Percentiles rank a stretch among this genome's conserved stretches.
Evolutionary conservation across 164 flowering plant genomes (phyloP).

Genomic region (Berberis thunbergii): DNA sequence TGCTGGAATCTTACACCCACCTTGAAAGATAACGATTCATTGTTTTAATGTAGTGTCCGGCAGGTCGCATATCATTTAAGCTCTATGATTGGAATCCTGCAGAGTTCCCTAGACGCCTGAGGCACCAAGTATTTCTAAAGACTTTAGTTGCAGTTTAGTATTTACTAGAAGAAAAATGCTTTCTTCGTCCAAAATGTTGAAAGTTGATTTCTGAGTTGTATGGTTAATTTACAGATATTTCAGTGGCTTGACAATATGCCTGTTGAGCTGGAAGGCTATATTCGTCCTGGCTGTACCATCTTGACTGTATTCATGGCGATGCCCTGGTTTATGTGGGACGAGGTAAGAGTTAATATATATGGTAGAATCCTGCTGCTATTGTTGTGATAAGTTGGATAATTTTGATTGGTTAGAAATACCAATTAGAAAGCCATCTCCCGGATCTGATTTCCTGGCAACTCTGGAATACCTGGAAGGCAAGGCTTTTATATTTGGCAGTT

Average conservation of each 20-base stretch:
- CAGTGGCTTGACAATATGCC: constrained; percentile 98
- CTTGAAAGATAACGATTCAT: constrained; percentile 16
- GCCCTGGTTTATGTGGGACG: constrained; percentile 77
- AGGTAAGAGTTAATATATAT: constrained; percentile 36
- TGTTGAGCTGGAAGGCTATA: constrained; percentile 93
- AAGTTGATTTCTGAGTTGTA: constrained; percentile 14
- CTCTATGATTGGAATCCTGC: constrained; percentile 99
- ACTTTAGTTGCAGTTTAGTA: constrained; percentile 67
- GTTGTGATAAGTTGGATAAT: not conserved
- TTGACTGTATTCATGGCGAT: constrained; percentile 76
- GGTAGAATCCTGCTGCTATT: not conserved
- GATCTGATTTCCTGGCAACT: too few relatives aligned
- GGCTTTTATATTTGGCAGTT: too few relatives aligned
- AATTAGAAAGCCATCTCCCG: too few relatives aligned
- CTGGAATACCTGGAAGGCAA: too few relatives aligned
- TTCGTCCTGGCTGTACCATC: constrained; percentile 97
- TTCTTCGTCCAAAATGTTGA: constrained; percentile 1
- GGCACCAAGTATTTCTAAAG: constrained; percentile 82
- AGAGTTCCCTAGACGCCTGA: constrained; percentile 91
- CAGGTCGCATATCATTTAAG: constrained; percentile 97
- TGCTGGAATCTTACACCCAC: not conserved
- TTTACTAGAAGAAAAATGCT: constrained; percentile 16
- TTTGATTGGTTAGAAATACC: too few relatives aligned
- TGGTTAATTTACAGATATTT: constrained; percentile 56
- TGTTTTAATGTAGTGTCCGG: constrained; percentile 56